Percentiles rank a stretch among this genome's conserved stretches.
Conservation (phyloP, 495 filamentous ascomycete species). For the Darksidea phi region DNA sequence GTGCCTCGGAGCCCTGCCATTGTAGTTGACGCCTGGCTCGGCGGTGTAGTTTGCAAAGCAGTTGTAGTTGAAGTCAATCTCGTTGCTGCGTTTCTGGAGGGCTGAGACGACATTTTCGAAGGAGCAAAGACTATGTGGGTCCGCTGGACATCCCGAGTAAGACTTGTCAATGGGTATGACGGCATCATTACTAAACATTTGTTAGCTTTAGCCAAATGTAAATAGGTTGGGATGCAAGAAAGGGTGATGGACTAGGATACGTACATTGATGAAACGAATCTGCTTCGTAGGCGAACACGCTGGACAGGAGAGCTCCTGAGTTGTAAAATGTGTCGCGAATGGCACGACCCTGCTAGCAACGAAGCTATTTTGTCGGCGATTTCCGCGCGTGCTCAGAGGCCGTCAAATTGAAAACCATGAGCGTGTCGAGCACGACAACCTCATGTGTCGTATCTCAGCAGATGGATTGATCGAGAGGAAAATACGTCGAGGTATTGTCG, state of each 20-base stretch:
- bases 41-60: conserved; percentile 20
- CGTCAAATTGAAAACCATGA: conserved; percentile 44
- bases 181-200: neutral
- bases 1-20: conserved; percentile 3
- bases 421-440: conserved; percentile 42
- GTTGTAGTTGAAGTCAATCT: conserved; percentile 15
- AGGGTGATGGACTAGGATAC: neutral
- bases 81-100: conserved; percentile 3
- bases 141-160: neutral
- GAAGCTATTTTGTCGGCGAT: conserved; percentile 39
- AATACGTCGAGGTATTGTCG: conserved; percentile 7
- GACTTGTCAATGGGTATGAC: conserved; percentile 5
- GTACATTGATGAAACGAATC: conserved; percentile 17
- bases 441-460: conserved; percentile 44
- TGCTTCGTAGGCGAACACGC: conserved; percentile 8
- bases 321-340: conserved; percentile 26
- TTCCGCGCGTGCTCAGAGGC: conserved; percentile 37
- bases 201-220: neutral
- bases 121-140: conserved; percentile 4
- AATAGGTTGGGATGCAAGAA: neutral
- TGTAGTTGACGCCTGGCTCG: conserved; percentile 2
- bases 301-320: conserved; percentile 10
- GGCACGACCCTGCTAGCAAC: conserved; percentile 39
- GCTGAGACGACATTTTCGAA: conserved; percentile 11
- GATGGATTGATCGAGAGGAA: conserved; percentile 37